Evolutionary conservation across 2,329 filamentous ascomycete genomes (phyloP).

Genomic region (Lasiodiplodia citricola): DNA sequence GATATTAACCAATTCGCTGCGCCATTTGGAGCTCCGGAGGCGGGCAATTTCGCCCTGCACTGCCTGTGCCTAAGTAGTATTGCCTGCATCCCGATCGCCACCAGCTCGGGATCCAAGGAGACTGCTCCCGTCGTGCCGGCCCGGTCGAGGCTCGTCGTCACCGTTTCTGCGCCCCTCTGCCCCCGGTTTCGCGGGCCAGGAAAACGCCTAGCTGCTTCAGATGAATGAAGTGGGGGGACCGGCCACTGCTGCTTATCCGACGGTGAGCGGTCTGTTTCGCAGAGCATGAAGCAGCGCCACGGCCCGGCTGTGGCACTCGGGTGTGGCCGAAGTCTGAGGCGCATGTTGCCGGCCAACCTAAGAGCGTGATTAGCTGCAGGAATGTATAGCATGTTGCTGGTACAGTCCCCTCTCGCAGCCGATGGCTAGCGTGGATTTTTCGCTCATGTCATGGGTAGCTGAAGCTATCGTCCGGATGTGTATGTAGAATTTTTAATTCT

Average conservation of each 20-base stretch:
- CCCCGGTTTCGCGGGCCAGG: background rate
- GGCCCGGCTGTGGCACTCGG: background rate
- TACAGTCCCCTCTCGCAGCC: too few relatives aligned
- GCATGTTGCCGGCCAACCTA: background rate
- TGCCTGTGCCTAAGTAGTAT: background rate
- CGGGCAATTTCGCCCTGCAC: background rate
- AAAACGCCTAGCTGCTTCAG: slow-evolving; percentile 14
- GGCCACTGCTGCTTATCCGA: background rate
- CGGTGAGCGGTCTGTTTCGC: slow-evolving; percentile 23
- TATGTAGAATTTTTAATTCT: too few relatives aligned
- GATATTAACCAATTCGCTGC: slow-evolving; percentile 22
- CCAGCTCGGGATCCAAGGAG: background rate
- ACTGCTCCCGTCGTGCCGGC: background rate
- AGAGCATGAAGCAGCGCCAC: slow-evolving; percentile 15
- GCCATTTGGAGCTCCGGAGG: slow-evolving; percentile 7
- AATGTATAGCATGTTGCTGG: background rate
- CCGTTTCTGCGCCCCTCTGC: background rate
- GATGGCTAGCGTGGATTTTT: too few relatives aligned
- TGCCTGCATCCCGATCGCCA: background rate
- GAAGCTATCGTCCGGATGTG: too few relatives aligned
- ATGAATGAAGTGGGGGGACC: slow-evolving; percentile 22
- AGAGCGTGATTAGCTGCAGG: background rate
- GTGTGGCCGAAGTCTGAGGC: background rate
- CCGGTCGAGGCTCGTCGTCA: background rate
- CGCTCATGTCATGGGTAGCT: too few relatives aligned